Evolutionary conservation across 2,329 filamentous ascomycete species (phyloP).

Genomic region (Hymenoscyphus fructigenus): DNA sequence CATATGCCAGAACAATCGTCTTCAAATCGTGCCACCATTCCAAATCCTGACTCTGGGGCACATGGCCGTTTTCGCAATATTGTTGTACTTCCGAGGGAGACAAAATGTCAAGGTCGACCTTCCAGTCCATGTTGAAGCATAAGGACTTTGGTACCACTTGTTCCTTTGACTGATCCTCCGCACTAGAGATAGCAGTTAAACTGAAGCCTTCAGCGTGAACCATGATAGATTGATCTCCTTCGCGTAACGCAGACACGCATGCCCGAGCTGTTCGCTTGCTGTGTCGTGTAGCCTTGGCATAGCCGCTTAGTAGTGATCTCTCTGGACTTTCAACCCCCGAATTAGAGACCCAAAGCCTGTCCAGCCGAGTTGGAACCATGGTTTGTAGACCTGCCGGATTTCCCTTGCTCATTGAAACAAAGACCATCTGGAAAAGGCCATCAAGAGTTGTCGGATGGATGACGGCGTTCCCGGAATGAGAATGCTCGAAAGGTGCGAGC

Average conservation of each 20-base stretch:
- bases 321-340: not conserved
- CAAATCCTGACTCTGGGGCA: no score
- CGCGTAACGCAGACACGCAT: not conserved
- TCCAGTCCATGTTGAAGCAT: not conserved
- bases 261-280: not conserved
- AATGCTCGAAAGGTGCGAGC: not conserved
- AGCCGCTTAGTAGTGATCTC: not conserved
- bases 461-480: conserved; percentile 19
- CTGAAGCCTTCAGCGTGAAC: not conserved
- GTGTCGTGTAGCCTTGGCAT: not conserved
- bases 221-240: not conserved
- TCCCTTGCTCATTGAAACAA: not conserved
- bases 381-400: not conserved
- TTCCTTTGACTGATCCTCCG: not conserved
- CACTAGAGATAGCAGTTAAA: not conserved
- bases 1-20: no score
- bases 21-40: no score
- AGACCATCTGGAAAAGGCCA: conserved; percentile 38
- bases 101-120: no score
- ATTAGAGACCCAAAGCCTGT: conserved; percentile 3
- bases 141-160: no score
- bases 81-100: no score
- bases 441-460: conserved; percentile 48
- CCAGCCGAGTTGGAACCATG: conserved; percentile 3
- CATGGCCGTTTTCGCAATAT: no score